phyloP scores from a whole-genome alignment of 2,329 filamentous ascomycete species.

The Botrytis elliptica region DNA sequence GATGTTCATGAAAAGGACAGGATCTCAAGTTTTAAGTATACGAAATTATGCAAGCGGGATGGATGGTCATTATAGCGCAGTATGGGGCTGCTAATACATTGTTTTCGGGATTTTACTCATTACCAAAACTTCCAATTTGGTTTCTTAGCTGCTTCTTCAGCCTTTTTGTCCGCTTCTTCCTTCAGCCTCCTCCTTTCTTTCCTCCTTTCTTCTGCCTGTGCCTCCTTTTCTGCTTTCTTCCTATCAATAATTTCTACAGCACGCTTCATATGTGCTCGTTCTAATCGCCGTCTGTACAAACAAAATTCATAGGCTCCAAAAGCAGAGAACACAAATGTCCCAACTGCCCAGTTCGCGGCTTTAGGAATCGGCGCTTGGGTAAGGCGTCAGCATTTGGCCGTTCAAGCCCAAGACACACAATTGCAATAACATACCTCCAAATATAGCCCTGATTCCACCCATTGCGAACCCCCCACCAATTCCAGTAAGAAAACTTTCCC shows the following conservation, averaged over 20 bases:
- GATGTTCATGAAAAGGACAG: conserved; percentile 5
- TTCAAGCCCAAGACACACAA: background rate
- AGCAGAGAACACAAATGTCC: conserved; percentile 68
- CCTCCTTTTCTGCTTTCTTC: conserved; percentile 66
- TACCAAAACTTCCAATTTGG: conserved; percentile 39
- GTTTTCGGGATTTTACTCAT: conserved; percentile 6
- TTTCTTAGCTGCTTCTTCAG: conserved; percentile 34
- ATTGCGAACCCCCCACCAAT: conserved; percentile 76
- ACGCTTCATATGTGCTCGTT: conserved; percentile 80
- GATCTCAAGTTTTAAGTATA: background rate
- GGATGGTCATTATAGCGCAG: conserved; percentile 5
- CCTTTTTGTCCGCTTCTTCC: conserved; percentile 44
- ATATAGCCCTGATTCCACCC: conserved; percentile 70
- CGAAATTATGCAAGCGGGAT: background rate
- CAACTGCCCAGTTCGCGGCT: conserved; percentile 83
- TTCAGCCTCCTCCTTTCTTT: conserved; percentile 45
- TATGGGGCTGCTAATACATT: conserved; percentile 11
- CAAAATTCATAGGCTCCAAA: conserved; percentile 81
- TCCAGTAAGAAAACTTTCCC: conserved; percentile 78
- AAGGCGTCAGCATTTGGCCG: conserved; percentile 24
- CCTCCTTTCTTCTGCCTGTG: conserved; percentile 42
- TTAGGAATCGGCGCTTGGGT: conserved; percentile 57
- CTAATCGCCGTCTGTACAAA: conserved; percentile 68
- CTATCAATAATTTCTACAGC: conserved; percentile 79
- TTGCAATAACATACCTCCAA: conserved; percentile 60